Conservation (phyloP, 2,329 filamentous ascomycete species). For the Cladosporium sp. region DNA sequence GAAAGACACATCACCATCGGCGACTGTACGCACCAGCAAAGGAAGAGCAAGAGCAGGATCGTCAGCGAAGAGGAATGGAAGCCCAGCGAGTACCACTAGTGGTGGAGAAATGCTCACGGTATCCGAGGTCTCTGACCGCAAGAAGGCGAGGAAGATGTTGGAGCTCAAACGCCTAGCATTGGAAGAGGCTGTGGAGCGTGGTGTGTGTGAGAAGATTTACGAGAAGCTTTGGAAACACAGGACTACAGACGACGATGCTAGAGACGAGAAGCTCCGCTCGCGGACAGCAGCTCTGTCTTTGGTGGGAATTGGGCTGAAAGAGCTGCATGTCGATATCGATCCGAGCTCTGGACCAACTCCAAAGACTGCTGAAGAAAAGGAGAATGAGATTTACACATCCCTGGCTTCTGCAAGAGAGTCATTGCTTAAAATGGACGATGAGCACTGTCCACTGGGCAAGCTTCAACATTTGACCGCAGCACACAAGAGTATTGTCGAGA, state of each 20-base stretch:
- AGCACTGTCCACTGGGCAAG: constrained; percentile 86
- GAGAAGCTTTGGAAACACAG: constrained; percentile 86
- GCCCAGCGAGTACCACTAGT: constrained; percentile 44
- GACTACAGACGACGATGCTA: constrained; percentile 88
- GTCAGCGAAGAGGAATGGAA: constrained; percentile 38
- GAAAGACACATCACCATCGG: constrained; percentile 36
- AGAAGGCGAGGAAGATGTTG: constrained; percentile 73
- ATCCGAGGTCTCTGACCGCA: constrained; percentile 77
- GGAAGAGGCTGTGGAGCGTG: constrained; percentile 88
- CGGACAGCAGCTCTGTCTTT: constrained; percentile 86
- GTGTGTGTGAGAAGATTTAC: constrained; percentile 59
- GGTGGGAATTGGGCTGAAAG: constrained; percentile 86
- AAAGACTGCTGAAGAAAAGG: constrained; percentile 54
- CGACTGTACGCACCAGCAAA: constrained; percentile 32
- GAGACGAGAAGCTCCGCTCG: constrained; percentile 91
- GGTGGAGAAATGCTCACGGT: constrained; percentile 76
- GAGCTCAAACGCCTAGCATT: constrained; percentile 75
- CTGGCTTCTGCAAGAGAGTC: constrained; percentile 68
- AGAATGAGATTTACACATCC: constrained; percentile 69
- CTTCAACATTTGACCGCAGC: constrained; percentile 82
- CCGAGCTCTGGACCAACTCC: constrained; percentile 56
- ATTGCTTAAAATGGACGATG: constrained; percentile 79
- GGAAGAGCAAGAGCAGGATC: constrained; percentile 40
- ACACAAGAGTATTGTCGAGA: constrained; percentile 94
- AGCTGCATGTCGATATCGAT: constrained; percentile 76